phyloP scores from a whole-genome alignment of 306 rosid species.

The Dicorynia guianensis region DNA sequence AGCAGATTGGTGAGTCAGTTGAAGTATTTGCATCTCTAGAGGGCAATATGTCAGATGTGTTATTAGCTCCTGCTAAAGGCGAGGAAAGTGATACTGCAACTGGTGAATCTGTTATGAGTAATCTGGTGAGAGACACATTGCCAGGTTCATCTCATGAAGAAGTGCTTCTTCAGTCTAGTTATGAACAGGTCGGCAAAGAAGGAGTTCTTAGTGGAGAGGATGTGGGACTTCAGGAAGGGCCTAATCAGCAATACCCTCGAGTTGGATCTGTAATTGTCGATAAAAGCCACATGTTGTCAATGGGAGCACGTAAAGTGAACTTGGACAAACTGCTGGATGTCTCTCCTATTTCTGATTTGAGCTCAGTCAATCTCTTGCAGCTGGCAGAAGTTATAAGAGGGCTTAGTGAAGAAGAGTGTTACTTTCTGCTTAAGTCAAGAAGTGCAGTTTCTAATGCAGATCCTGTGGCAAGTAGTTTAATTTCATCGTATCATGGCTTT shows the following conservation, averaged over 20 bases:
- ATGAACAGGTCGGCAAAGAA: constrained; percentile 44
- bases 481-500: constrained; percentile 44
- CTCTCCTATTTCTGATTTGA: constrained; percentile 51
- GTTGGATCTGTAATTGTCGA: constrained; percentile 45
- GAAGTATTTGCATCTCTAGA: constrained; percentile 51
- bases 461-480: constrained; percentile 42
- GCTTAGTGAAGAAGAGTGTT: constrained; percentile 65
- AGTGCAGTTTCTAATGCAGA: constrained; percentile 45
- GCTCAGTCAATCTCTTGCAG: constrained; percentile 58
- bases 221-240: constrained; percentile 38
- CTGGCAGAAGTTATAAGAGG: constrained; percentile 62
- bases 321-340: constrained; percentile 34
- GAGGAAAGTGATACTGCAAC: constrained; percentile 46
- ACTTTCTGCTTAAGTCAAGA: constrained; percentile 61
- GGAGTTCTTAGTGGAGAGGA: constrained; percentile 38
- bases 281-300: constrained; percentile 43
- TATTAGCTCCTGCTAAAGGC: constrained; percentile 44
- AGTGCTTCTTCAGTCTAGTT: constrained; percentile 50
- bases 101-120: constrained; percentile 43
- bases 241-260: constrained; percentile 42
- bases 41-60: constrained; percentile 47
- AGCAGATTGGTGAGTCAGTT: constrained; percentile 42
- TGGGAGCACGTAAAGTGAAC: constrained; percentile 39
- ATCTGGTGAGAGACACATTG: constrained; percentile 40
- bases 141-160: constrained; percentile 45